A percentile compares a stretch with the other conserved stretches of the same genome.
These are phyloP conservation scores for Pichia phayaonensis DNA, from an alignment of 805 yeast genomes.

Conservation along the genomic window DNA sequence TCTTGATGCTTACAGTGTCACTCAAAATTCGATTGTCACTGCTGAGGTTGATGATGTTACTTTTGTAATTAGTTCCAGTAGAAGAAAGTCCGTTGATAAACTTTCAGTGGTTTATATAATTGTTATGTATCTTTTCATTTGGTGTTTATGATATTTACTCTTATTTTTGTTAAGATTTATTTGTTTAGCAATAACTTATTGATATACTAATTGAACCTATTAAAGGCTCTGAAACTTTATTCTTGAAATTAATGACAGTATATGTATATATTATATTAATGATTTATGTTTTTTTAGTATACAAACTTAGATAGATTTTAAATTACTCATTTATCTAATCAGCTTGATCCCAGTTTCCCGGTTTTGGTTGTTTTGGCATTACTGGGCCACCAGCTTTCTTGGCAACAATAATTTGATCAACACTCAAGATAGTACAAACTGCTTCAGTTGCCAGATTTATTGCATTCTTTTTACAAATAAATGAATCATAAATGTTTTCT, in stretches of 20 bases:
- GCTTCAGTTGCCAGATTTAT: slow-evolving; percentile 94
- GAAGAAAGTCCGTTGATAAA: not conserved
- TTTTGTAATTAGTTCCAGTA: not conserved
- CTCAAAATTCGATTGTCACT: not conserved
- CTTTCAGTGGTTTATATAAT: not conserved
- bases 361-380: slow-evolving; percentile 77
- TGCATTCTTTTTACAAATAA: slow-evolving; percentile 76
- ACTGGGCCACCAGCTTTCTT: slow-evolving; percentile 98
- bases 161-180: too few species aligned
- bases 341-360: slow-evolving; percentile 95
- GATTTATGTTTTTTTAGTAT: not conserved
- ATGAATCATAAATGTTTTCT: slow-evolving; percentile 69
- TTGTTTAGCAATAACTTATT: too few species aligned
- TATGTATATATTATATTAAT: not conserved
- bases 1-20: not conserved
- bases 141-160: not conserved
- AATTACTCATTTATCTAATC: slow-evolving; percentile 38
- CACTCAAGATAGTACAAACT: slow-evolving; percentile 80
- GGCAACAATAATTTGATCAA: slow-evolving; percentile 97
- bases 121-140: not conserved
- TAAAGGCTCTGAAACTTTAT: too few species aligned
- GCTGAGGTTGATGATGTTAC: not conserved
- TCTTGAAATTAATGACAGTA: not conserved
- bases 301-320: not conserved
- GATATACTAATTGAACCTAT: too few species aligned